These are phyloP conservation scores for Tardiomyces blankii DNA, from an alignment of 1,139 yeast genomes.

Conservation along the genomic window DNA sequence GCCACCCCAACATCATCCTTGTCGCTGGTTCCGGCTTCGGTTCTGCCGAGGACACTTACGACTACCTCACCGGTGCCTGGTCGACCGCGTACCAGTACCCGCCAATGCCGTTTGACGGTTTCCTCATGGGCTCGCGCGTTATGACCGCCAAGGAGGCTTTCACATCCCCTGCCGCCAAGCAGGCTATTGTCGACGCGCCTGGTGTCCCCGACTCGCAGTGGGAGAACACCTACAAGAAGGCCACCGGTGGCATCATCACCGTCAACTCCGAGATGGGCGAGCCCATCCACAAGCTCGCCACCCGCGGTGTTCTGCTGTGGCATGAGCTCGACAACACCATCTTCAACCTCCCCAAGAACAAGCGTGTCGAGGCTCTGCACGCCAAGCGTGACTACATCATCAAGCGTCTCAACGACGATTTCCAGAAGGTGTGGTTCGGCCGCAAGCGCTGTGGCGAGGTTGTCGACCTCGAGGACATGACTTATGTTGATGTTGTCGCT, in stretches of 20 bases:
- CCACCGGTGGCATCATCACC: slow-evolving; percentile 94
- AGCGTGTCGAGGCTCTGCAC: slow-evolving; percentile 68
- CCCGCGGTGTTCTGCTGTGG: slow-evolving; percentile 97
- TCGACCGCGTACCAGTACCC: slow-evolving; percentile 76
- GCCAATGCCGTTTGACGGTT: slow-evolving; percentile 98
- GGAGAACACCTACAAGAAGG: slow-evolving; percentile 90
- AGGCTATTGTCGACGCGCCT: slow-evolving; percentile 77
- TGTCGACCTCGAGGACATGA: slow-evolving; percentile 86
- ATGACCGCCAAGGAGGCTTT: slow-evolving; percentile 96
- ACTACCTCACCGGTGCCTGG: slow-evolving; percentile 97
- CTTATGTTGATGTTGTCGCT: slow-evolving; percentile 81
- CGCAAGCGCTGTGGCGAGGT: slow-evolving; percentile 67
- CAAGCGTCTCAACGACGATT: slow-evolving; percentile 77
- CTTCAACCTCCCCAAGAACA: slow-evolving; percentile 82
- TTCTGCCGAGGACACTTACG: slow-evolving; percentile 91
- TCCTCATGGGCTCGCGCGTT: slow-evolving; percentile 89
- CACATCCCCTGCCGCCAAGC: slow-evolving; percentile 89
- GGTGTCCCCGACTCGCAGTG: slow-evolving; percentile 85
- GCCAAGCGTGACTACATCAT: slow-evolving; percentile 84
- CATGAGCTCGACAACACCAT: slow-evolving; percentile 85
- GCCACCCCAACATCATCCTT: slow-evolving; percentile 75
- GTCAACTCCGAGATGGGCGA: slow-evolving; percentile 99
- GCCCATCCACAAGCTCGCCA: slow-evolving; percentile 97
- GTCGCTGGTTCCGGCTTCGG: slow-evolving; percentile 99
- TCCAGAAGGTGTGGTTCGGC: slow-evolving; percentile 97